Evolutionary conservation across 2,329 filamentous ascomycete species (phyloP).

Genomic region (Tolypocladium guangdongense): DNA sequence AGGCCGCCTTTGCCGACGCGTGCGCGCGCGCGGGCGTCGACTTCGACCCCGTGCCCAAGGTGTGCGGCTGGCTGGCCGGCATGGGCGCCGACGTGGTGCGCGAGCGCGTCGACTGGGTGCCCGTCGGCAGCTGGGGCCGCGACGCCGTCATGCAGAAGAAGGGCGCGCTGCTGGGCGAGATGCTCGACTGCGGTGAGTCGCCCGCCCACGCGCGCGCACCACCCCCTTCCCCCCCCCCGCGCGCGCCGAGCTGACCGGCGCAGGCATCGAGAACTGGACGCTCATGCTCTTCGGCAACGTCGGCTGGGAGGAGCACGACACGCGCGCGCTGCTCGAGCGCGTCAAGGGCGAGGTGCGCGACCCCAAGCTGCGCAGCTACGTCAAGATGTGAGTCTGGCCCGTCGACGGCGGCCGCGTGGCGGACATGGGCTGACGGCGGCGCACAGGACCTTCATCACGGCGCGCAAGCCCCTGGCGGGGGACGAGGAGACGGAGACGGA

Average conservation of each 20-base stretch:
- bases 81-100: conserved; percentile 29
- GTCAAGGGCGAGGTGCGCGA: conserved; percentile 20
- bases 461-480: conserved; percentile 13
- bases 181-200: conserved; percentile 27
- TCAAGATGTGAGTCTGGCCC: conserved; percentile 20
- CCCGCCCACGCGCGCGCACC: too few relatives aligned
- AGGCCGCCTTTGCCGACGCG: conserved; percentile 18
- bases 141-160: conserved; percentile 27
- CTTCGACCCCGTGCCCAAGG: conserved; percentile 26
- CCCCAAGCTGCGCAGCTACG: conserved; percentile 15
- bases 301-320: conserved; percentile 21
- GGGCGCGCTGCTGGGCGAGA: conserved; percentile 23
- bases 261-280: conserved; percentile 17
- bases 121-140: conserved; percentile 26
- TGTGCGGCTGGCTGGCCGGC: conserved; percentile 21
- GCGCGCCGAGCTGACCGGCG: too few relatives aligned
- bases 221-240: too few relatives aligned
- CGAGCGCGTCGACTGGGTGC: conserved; percentile 30
- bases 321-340: conserved; percentile 17
- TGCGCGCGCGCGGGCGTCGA: conserved; percentile 21
- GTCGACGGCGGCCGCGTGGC: too few relatives aligned
- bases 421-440: conserved; percentile 1
- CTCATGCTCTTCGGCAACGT: conserved; percentile 19
- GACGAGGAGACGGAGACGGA: not conserved
- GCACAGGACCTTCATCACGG: conserved; percentile 20